phyloP scores from a whole-genome alignment of 257 asterid species.

The Thymus mandschuricus region DNA sequence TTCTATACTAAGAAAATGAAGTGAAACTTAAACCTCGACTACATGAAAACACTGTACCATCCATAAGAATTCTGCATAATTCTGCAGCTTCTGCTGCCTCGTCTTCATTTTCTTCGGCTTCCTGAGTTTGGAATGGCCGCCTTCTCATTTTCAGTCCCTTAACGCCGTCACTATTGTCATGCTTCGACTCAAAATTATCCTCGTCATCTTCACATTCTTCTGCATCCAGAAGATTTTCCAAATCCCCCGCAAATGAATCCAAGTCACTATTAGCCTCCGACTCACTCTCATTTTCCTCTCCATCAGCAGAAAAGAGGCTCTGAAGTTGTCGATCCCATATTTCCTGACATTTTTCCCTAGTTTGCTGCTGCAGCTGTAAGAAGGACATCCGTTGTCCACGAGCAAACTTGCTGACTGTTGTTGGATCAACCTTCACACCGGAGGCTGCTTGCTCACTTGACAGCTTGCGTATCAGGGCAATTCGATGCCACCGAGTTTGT shows the following conservation, averaged over 20 bases:
- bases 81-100: conserved; percentile 98
- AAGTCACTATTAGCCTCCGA: conserved; percentile 95
- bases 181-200: conserved; percentile 67
- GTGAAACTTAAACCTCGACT: conserved; percentile 21
- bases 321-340: conserved; percentile 97
- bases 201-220: conserved; percentile 93
- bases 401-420: conserved; percentile 95
- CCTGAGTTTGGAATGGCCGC: conserved; percentile 82
- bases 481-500: conserved; percentile 95
- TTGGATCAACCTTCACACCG: conserved; percentile 93
- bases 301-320: conserved; percentile 80
- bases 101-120: conserved; percentile 89
- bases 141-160: conserved; percentile 92
- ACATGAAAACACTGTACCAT: conserved; percentile 54
- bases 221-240: conserved; percentile 97
- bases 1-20: not conserved
- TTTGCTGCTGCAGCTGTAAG: conserved; percentile 99
- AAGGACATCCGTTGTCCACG: conserved; percentile 99
- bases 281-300: conserved; percentile 94
- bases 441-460: conserved; percentile 99
- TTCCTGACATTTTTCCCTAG: conserved; percentile 99
- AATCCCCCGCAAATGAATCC: conserved; percentile 98
- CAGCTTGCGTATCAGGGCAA: conserved; percentile 94
- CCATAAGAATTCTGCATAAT: conserved; percentile 97
- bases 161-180: conserved; percentile 71